Percentiles rank a stretch among this genome's conserved stretches.
Evolutionary conservation across 2,329 filamentous ascomycete species (phyloP).

Genomic region (Colletotrichum musicola): DNA sequence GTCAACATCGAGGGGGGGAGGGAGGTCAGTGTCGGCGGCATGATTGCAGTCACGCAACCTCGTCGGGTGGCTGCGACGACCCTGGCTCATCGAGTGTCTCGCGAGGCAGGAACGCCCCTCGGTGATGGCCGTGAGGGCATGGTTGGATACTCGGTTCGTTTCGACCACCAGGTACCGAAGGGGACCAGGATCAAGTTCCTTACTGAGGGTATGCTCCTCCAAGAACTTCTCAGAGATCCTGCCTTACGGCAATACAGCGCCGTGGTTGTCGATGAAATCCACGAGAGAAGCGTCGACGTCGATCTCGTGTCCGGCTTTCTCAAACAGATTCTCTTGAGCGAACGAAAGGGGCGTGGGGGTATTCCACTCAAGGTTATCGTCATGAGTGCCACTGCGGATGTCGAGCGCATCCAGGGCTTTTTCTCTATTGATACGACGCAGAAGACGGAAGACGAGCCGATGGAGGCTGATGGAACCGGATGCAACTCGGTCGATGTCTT

Average conservation of each 20-base stretch:
- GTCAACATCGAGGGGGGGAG: conserved; percentile 59
- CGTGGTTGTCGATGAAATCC: conserved; percentile 94
- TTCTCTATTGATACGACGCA: conserved; percentile 61
- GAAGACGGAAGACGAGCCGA: neutral
- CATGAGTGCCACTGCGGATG: conserved; percentile 97
- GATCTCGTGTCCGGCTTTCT: conserved; percentile 92
- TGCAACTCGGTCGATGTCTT: conserved; percentile 55
- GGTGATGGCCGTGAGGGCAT: conserved; percentile 57
- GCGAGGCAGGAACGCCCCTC: conserved; percentile 74
- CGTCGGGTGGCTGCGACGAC: conserved; percentile 94
- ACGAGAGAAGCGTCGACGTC: conserved; percentile 95
- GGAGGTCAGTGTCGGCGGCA: conserved; percentile 74
- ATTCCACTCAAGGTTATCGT: conserved; percentile 87
- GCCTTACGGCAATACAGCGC: conserved; percentile 87
- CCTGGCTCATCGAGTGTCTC: conserved; percentile 86
- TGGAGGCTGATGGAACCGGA: neutral
- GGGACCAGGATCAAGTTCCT: conserved; percentile 92
- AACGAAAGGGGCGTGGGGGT: conserved; percentile 75
- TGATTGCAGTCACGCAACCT: conserved; percentile 94
- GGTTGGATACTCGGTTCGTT: conserved; percentile 95
- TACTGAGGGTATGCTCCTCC: conserved; percentile 95
- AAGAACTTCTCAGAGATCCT: conserved; percentile 91
- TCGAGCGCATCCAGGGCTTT: conserved; percentile 81
- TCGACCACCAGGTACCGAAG: conserved; percentile 87
- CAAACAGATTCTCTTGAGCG: conserved; percentile 77